Evolutionary conservation across 352 stramenopile species (phyloP).

Genomic region (Blastocystis sp.): DNA sequence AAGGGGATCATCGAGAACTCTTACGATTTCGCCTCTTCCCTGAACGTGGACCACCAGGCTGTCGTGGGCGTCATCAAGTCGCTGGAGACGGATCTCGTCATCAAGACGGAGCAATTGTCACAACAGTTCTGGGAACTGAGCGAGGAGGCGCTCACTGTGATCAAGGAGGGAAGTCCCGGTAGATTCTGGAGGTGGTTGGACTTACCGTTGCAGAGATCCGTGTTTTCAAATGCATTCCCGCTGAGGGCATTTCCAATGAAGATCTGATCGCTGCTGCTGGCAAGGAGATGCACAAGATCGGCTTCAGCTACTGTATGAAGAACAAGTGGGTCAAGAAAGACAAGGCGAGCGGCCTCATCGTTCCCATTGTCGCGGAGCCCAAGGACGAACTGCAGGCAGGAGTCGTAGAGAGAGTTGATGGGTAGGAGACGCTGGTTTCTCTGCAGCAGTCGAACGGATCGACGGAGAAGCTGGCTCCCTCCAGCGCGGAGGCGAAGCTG

Average conservation of each 20-base stretch:
- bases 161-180: conserved; percentile 70
- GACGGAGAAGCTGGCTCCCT: conserved; percentile 63
- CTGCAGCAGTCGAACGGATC: conserved; percentile 61
- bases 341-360: conserved; percentile 73
- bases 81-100: conserved; percentile 80
- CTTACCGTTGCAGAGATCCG: conserved; percentile 58
- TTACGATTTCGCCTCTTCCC: conserved; percentile 61
- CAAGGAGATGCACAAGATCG: conserved; percentile 80
- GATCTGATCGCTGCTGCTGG: conserved; percentile 64
- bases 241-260: conserved; percentile 65
- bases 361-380: neutral
- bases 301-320: conserved; percentile 89
- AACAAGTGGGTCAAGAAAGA: conserved; percentile 91
- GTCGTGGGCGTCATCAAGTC: conserved; percentile 88
- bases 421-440: conserved; percentile 60
- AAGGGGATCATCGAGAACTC: conserved; percentile 49
- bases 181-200: conserved; percentile 51
- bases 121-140: conserved; percentile 82
- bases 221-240: conserved; percentile 72
- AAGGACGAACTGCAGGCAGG: neutral
- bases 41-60: conserved; percentile 76
- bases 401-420: neutral
- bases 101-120: conserved; percentile 69
- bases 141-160: conserved; percentile 73
- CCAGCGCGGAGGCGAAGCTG: conserved; percentile 69